Evolutionary conservation across 495 filamentous ascomycete genomes (phyloP).

Genomic region (Lasiosphaeria miniovina): DNA sequence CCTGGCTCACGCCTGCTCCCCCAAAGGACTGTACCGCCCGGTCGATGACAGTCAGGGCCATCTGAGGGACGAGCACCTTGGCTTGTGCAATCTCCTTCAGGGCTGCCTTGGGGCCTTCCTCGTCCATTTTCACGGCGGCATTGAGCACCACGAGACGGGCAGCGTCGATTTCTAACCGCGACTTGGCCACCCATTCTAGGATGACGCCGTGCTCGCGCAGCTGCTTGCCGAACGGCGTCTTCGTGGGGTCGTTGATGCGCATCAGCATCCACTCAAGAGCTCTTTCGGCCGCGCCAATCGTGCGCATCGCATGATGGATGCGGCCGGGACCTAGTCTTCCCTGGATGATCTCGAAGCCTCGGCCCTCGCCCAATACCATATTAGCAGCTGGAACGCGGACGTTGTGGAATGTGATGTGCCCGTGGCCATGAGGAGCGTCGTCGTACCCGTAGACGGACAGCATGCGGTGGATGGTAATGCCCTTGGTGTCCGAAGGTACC

Average conservation of each 20-base stretch:
- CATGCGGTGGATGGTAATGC: slow-evolving; percentile 81
- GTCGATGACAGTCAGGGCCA: slow-evolving; percentile 76
- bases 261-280: slow-evolving; percentile 88
- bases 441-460: slow-evolving; percentile 90
- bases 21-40: slow-evolving; percentile 84
- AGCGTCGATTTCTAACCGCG: slow-evolving; percentile 85
- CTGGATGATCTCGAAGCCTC: slow-evolving; percentile 97
- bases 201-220: slow-evolving; percentile 84
- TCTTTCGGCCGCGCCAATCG: slow-evolving; percentile 79
- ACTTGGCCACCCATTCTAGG: slow-evolving; percentile 88
- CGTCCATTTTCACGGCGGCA: slow-evolving; percentile 86
- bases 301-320: slow-evolving; percentile 92
- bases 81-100: slow-evolving; percentile 84
- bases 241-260: slow-evolving; percentile 82
- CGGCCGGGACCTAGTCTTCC: slow-evolving; percentile 87
- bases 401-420: slow-evolving; percentile 80
- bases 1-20: slow-evolving; percentile 82
- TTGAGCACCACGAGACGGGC: slow-evolving; percentile 83
- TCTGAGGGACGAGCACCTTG: slow-evolving; percentile 78
- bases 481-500: slow-evolving; percentile 70
- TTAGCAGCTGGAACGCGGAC: slow-evolving; percentile 75
- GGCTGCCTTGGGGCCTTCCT: slow-evolving; percentile 72
- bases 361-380: slow-evolving; percentile 82
- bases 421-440: slow-evolving; percentile 91
- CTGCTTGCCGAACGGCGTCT: slow-evolving; percentile 78